Evolutionary conservation across 2,329 filamentous ascomycete genomes (phyloP).

Genomic region (Dothistroma septosporum): DNA sequence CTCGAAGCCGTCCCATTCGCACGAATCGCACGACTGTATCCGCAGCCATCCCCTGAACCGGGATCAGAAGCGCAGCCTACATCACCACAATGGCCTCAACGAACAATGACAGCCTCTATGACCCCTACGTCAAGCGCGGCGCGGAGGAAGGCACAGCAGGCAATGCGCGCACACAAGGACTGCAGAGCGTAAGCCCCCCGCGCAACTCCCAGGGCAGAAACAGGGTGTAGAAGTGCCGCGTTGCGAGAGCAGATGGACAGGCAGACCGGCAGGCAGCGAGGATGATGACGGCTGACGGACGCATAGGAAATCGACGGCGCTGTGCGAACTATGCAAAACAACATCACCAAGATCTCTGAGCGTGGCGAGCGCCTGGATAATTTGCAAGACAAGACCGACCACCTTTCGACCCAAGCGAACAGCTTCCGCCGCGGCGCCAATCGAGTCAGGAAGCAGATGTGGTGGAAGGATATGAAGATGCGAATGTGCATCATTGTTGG

Average conservation of each 20-base stretch:
- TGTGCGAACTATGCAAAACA: constrained; percentile 90
- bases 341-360: constrained; percentile 94
- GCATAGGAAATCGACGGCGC: constrained; percentile 93
- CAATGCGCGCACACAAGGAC: constrained; percentile 22
- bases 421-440: constrained; percentile 96
- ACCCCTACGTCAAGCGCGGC: constrained; percentile 27
- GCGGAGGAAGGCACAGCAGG: constrained; percentile 13
- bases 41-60: constrained; percentile 10
- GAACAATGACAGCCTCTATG: constrained; percentile 25
- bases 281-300: constrained; percentile 9
- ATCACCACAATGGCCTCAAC: constrained; percentile 18
- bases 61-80: constrained; percentile 7
- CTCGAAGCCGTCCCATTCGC: neutral
- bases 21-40: neutral
- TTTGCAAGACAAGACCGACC: constrained; percentile 89
- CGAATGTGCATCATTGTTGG: constrained; percentile 90
- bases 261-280: constrained; percentile 4
- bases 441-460: constrained; percentile 89
- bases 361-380: constrained; percentile 85
- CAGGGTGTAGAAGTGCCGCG: neutral
- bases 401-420: constrained; percentile 86
- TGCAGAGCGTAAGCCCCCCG: constrained; percentile 21
- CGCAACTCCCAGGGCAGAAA: neutral
- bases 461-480: constrained; percentile 99
- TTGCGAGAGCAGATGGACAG: neutral